phyloP scores from a whole-genome alignment of 2,329 filamentous ascomycete genomes.

The Epichloe gansuensis region DNA sequence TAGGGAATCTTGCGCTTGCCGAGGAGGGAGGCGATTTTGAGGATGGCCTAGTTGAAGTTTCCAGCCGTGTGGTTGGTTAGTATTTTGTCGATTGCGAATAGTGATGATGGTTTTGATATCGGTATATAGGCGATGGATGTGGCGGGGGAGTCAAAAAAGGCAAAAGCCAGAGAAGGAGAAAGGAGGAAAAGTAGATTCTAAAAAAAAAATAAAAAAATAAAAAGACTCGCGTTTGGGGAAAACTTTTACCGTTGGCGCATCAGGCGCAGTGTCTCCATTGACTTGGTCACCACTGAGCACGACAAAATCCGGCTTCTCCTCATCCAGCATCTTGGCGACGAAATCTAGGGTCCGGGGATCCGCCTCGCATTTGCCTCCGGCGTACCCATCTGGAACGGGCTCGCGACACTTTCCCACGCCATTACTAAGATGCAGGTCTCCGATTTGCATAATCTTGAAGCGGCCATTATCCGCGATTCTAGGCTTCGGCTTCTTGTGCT shows the following conservation, averaged over 20 bases:
- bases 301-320: slow-evolving; percentile 87
- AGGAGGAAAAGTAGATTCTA: background rate
- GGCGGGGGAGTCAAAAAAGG: background rate
- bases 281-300: slow-evolving; percentile 89
- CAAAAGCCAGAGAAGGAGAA: background rate
- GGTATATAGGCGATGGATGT: no score
- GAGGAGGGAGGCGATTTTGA: slow-evolving; percentile 79
- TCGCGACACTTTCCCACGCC: slow-evolving; percentile 78
- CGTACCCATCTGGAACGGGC: slow-evolving; percentile 59
- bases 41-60: slow-evolving; percentile 51
- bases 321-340: slow-evolving; percentile 67
- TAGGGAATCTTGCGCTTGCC: slow-evolving; percentile 84
- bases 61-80: background rate
- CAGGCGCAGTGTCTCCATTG: slow-evolving; percentile 83
- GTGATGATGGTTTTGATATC: slow-evolving; percentile 7
- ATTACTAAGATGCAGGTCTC: slow-evolving; percentile 89
- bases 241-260: slow-evolving; percentile 65
- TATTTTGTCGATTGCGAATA: slow-evolving; percentile 5
- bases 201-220: background rate
- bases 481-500: slow-evolving; percentile 55
- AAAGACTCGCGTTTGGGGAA: background rate
- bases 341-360: slow-evolving; percentile 89
- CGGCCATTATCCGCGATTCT: slow-evolving; percentile 78
- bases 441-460: slow-evolving; percentile 94
- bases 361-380: slow-evolving; percentile 73